Base-by-base conservation (phyloP, 495 filamentous ascomycete species). In the Xylaria acuta region DNA sequence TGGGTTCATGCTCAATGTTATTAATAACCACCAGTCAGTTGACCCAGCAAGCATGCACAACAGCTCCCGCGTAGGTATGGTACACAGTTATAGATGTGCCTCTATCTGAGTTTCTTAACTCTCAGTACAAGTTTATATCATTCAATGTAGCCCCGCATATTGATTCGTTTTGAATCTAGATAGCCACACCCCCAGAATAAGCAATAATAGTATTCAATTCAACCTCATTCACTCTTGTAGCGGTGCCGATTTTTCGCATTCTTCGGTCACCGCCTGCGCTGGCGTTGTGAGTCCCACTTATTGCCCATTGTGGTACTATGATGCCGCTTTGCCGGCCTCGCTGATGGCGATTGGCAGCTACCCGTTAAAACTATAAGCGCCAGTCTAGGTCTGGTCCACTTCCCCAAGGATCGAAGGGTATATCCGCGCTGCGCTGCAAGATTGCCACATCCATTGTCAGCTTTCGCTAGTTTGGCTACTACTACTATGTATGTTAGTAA, bases 261-360 rank as follows among this genome's bases (percentile, higher is more conserved):
- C 32, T 56, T 43, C 34, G 49, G 65, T 49, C 22, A 54, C 65
- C 65, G 49, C 27, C 14, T 20, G 47, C 38, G 25, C 34, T 14
- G n/a, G n/a, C 22, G 30, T 60, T n/a, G 11, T 38, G 1, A 30
- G 60, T 20, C 38, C 60, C 60, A 64, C 60, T 30, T 11, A 43
- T 64, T 66, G 41, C 64, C 43, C n/a, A 49, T 66, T 66, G 64
- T 32, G 41, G 20, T 45, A 25, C 64, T 47, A 56, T 49, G 54
- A 47, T 69, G 67, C 67, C 67, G 67, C 14, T 69, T 69, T 69
- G 54, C 67, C 67, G 67, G 54, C 25, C 53, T 45, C 22, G 51
- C 53, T 53, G 54, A 27, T 41, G 43, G 64, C 34, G 47, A 54
- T 54, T 36, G 47, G 27, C 49, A 34, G 20, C 47, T 22, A 51